Evolutionary conservation across 1,284 basidiomycete species (phyloP), one percentile per base, ranked within the genome.

Genomic region (Cryptococcus sp.): DNA sequence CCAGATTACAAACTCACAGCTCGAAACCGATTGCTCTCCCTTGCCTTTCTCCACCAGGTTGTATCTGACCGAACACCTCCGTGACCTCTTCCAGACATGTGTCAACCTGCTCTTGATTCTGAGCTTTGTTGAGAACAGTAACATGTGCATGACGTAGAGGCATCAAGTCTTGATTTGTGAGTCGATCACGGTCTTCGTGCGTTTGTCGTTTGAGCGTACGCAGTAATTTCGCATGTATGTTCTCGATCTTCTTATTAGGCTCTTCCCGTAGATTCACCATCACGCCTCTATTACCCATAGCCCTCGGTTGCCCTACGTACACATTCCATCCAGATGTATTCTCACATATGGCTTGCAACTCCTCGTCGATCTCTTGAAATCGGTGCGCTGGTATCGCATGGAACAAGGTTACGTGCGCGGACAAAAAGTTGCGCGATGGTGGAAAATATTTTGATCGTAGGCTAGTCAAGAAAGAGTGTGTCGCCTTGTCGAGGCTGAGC

Each of bases 401-500:
- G 54, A 70, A 70, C 16, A 70, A 52, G 1, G 70, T 69, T 20
- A 72, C 57, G 50, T 72, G 70, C 3, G 70, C 70, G 1, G 54
- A 43, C 17, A 72, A 57, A 52, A 63, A 61, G 45, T 73, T 70
- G 22, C 69, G 58, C 40, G 59, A 50, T 43, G 60, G 49, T 4
- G 70, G 69, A 47, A 70, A 70, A 50, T 68, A 68, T 57, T 64
- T 66, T 13, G 62, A 55, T 15, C 70, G 63, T 5, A 70, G 62
- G 25, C 37, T 34, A 6, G 69, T 70, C 6, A 73, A 49, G 37
- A 69, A 57, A 20, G 57, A 43, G 34, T 66, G 61, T 5, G 65
- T 60, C 13, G 58, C 34, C 13, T 62, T 54, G 54, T 70, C 68
- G 34, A 72, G 57, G 5, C 59, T 62, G 17, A 70, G 58, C 0